These are phyloP conservation scores for Dryas drummondii DNA, from an alignment of 306 rosid genomes.

Conservation along the genomic window DNA sequence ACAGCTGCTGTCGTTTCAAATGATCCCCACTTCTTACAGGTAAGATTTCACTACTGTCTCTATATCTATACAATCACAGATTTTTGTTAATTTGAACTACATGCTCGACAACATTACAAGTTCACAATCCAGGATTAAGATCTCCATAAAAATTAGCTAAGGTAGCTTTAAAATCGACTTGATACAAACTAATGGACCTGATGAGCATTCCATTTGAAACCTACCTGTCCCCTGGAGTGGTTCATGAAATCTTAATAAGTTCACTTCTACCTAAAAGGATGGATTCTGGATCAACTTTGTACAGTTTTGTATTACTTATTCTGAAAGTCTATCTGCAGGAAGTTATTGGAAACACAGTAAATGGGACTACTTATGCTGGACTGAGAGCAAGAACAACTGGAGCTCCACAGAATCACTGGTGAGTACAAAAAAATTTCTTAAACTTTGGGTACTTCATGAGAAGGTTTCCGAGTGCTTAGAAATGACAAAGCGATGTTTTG, in stretches of 20 bases:
- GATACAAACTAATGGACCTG: not conserved
- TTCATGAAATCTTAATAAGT: not conserved
- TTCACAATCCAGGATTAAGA: not conserved
- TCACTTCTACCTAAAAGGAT: not conserved
- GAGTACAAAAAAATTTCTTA: conserved; percentile 2
- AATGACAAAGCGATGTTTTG: conserved; percentile 22
- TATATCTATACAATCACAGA: not conserved
- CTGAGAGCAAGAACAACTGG: conserved; percentile 94
- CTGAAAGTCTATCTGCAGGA: conserved; percentile 50
- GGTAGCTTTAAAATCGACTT: not conserved
- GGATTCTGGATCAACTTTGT: not conserved
- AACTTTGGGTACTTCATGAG: not conserved
- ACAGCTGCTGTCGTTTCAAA: conserved; percentile 95
- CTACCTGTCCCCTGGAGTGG: not conserved
- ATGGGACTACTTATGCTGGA: conserved; percentile 93
- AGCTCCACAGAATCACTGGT: conserved; percentile 99
- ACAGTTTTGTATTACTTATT: not conserved
- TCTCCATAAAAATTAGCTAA: not conserved
- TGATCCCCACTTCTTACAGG: conserved; percentile 81
- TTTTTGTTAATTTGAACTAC: not conserved
- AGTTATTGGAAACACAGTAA: conserved; percentile 80
- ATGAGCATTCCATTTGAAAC: not conserved
- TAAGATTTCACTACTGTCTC: conserved; percentile 24
- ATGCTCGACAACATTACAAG: not conserved
- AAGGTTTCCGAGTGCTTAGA: conserved; percentile 6